Conservation (phyloP, 768 basidiomycete species). For the Mrakia hoshinonis region DNA sequence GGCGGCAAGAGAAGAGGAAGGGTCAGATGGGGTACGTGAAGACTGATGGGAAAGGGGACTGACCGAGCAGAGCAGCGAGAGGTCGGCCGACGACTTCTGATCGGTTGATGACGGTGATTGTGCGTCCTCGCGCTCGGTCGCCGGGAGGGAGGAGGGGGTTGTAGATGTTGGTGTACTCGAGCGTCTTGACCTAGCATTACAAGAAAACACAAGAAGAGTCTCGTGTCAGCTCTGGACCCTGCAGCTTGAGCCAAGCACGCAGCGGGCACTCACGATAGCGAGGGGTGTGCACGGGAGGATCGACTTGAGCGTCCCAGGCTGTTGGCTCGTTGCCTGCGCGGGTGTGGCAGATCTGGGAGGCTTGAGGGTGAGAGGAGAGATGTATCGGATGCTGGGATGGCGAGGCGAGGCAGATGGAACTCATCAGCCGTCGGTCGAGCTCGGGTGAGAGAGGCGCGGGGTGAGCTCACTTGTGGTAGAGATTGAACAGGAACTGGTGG, state of each 20-base stretch:
- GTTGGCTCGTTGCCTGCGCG: constrained; percentile 31
- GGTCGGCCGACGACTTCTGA: constrained; percentile 97
- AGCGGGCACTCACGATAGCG: constrained; percentile 53
- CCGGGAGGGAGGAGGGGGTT: constrained; percentile 87
- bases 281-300: constrained; percentile 96
- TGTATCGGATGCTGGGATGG: constrained; percentile 71
- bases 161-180: constrained; percentile 86
- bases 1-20: not conserved
- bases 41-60: not conserved
- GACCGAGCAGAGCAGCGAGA: constrained; percentile 70
- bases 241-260: not conserved
- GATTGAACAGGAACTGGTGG: constrained; percentile 74
- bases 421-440: too few species aligned
- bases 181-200: constrained; percentile 56
- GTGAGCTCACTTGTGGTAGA: constrained; percentile 76
- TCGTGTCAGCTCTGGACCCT: too few species aligned
- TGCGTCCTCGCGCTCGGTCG: constrained; percentile 73
- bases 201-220: not conserved
- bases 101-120: constrained; percentile 86
- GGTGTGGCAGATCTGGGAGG: constrained; percentile 36
- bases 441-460: not conserved
- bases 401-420: not conserved
- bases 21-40: not conserved
- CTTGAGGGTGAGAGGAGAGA: constrained; percentile 64
- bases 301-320: constrained; percentile 77